Base-by-base conservation (phyloP, 73 alveolate genomes). In the Paramecium pentaurelia region DNA sequence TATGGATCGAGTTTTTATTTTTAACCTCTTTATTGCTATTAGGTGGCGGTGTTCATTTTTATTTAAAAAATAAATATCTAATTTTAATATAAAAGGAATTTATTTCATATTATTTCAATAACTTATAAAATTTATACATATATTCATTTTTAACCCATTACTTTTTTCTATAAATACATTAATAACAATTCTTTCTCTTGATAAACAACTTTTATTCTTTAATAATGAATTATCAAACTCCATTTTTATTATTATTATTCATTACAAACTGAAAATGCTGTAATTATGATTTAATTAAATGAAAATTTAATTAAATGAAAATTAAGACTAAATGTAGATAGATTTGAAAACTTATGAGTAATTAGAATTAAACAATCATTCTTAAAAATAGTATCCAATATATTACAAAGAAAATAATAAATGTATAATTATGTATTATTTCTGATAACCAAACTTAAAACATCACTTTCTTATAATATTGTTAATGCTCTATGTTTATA, bases 31-130 rank as follows among this genome's bases (percentile, higher is more conserved):
- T 36, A 73, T 44, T 73, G 47, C 47, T 73, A 73, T 18, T 73
- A 38, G 87, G 64, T 54, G 70, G 12, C 70, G 18, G 70, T 40
- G 60, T 51, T 73, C 87, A 73, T 73, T 37, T 37, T 73, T 73
- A 73, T 73, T 73, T 73, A 73, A 73, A 73, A 73, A 73, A 64
- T 64, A 64, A 73, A 73, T 73, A 73, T 73, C 87, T 73, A 73
- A 73, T 73, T 73, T 64, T 64, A 64, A 64, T 64, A 34, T 34
- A 3, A 64, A 34, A 64, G 42, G 47, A 64, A 64, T 12, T 64
- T 32, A 16, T 54, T 54, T 54, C 70, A 54, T 54, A n/a, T 54
- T 16, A 54, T 6, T 40, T 40, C 49, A 40, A 40, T 54, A 14
- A 18, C 70, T 54, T 54, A 1, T n/a, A 54, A 18, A 54, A 54